phyloP scores from a whole-genome alignment of 2,329 filamentous ascomycete species.

The Microthyrium microscopicum region DNA sequence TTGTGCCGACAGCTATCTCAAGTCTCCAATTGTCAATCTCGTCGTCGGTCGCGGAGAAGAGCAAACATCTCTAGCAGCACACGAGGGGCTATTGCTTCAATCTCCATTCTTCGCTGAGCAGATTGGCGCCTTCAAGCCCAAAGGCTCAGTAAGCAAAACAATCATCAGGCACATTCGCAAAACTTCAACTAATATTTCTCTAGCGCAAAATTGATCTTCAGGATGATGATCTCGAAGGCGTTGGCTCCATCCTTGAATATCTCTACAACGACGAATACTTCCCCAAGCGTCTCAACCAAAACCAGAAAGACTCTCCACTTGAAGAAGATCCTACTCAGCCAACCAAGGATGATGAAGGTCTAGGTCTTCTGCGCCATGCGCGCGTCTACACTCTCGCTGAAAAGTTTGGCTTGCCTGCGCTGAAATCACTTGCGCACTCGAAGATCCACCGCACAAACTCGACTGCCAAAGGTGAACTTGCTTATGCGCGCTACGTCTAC shows the following conservation, averaged over 20 bases:
- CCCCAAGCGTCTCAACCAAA: slow-evolving; percentile 41
- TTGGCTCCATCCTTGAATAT: slow-evolving; percentile 66
- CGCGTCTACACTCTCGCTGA: slow-evolving; percentile 79
- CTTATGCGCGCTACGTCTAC: slow-evolving; percentile 84
- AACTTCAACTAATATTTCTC: slow-evolving; percentile 15
- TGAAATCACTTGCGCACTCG: slow-evolving; percentile 62
- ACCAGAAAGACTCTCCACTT: slow-evolving; percentile 46
- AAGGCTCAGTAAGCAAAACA: slow-evolving; percentile 38
- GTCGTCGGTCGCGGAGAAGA: slow-evolving; percentile 33
- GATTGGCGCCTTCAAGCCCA: slow-evolving; percentile 43
- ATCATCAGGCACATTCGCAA: not conserved
- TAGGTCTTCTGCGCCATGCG: slow-evolving; percentile 75
- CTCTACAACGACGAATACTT: slow-evolving; percentile 82
- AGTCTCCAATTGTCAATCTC: slow-evolving; percentile 31
- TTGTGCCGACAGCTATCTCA: slow-evolving; percentile 30
- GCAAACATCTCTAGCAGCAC: slow-evolving; percentile 53
- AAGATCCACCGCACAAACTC: slow-evolving; percentile 89
- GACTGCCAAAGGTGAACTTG: slow-evolving; percentile 77
- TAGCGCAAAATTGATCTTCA: slow-evolving; percentile 52
- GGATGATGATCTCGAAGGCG: slow-evolving; percentile 52
- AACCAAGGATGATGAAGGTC: slow-evolving; percentile 56
- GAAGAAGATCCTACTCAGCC: slow-evolving; percentile 52
- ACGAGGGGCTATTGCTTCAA: slow-evolving; percentile 57
- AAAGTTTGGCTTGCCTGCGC: slow-evolving; percentile 46
- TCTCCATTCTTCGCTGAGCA: slow-evolving; percentile 59